Base-by-base conservation (phyloP, 1,284 basidiomycete genomes). In the Pseudozyma thailandica region DNA sequence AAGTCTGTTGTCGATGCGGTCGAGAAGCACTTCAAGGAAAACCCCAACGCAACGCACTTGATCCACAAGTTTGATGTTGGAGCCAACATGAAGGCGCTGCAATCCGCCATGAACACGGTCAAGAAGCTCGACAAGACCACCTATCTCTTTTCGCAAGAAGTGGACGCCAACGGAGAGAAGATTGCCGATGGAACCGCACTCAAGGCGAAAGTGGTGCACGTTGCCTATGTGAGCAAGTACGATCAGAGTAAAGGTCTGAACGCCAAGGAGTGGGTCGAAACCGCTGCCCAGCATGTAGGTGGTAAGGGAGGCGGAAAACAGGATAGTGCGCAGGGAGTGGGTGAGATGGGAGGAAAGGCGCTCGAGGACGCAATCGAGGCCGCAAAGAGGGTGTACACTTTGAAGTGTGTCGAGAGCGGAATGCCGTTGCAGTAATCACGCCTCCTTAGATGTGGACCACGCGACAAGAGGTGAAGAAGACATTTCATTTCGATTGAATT, bases 81-180 rank as follows among this genome's bases (percentile, higher is more conserved):
- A 20, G 50, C 74, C 52, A 82, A 81, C 62, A 59, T 70, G 62
- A 82, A 82, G 53, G 88, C 90, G 45, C 85, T 94, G 27, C 90
- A 92, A 84, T 87, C 87, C 41, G 87, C 92, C 21, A 87, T 91
- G n/a, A 84, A 87, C 16, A 88, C 91, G 70, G 90, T 89, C 35
- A 93, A 90, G 85, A 90, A 91, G 79, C 86, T 92, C 16, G 86
- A 86, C 55, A 97, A 94, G 84, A 88, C 91, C 4, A 87, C 92
- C 21, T 98, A 97, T 84, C 88, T 96, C 23, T 92, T 98, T 86
- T 92, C 90, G 78, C 86, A 88, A 18, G 92, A 95, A 76, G 48
- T 60, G 25, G 61, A 61, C 25, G 38, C 56, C 6, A 58, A 50
- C 43, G 75, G 74, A 15, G 26, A 54, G 8, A 70, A 58, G 26